A percentile compares a stretch with the other conserved stretches of the same genome.
These are phyloP conservation scores for Boletus edulis DNA, from an alignment of 768 basidiomycete genomes.

Conservation along the genomic window DNA sequence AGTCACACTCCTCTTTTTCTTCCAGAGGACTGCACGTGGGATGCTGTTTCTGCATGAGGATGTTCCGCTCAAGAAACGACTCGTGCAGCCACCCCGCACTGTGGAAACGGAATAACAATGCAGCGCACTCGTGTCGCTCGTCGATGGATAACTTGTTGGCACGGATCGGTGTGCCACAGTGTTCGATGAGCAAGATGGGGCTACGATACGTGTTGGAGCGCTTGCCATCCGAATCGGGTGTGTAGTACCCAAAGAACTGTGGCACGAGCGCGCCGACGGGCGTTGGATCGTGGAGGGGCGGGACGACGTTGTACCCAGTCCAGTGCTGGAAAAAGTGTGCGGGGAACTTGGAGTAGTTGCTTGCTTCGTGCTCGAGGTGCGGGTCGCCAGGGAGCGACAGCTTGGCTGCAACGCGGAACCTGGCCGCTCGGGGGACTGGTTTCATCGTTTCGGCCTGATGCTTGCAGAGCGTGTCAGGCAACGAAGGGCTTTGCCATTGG, in stretches of 20 bases:
- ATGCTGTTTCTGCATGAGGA: constrained; percentile 42
- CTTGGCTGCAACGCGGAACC: constrained; percentile 42
- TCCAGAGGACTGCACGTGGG: constrained; percentile 24
- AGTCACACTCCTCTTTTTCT: background rate
- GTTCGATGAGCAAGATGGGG: constrained; percentile 17
- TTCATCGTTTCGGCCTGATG: constrained; percentile 1
- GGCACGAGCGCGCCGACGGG: constrained; percentile 54
- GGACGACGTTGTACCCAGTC: constrained; percentile 22
- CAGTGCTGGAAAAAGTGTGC: constrained; percentile 29
- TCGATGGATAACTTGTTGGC: constrained; percentile 30
- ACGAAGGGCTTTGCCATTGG: constrained; percentile 19
- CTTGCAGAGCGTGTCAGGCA: constrained; percentile 9
- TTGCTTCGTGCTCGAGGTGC: constrained; percentile 33
- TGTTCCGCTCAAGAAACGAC: constrained; percentile 44
- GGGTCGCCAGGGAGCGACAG: constrained; percentile 35
- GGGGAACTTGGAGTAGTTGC: constrained; percentile 26
- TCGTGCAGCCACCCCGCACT: constrained; percentile 35
- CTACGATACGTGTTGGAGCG: background rate
- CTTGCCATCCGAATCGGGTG: constrained; percentile 7
- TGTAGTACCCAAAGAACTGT: constrained; percentile 63
- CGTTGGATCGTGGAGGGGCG: constrained; percentile 40
- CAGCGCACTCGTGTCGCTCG: constrained; percentile 36
- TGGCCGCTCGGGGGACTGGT: constrained; percentile 30
- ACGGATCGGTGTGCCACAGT: constrained; percentile 39
- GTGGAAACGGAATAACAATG: constrained; percentile 41